Conservation (phyloP, 352 stramenopile genomes). For the Blastocystis sp. region DNA sequence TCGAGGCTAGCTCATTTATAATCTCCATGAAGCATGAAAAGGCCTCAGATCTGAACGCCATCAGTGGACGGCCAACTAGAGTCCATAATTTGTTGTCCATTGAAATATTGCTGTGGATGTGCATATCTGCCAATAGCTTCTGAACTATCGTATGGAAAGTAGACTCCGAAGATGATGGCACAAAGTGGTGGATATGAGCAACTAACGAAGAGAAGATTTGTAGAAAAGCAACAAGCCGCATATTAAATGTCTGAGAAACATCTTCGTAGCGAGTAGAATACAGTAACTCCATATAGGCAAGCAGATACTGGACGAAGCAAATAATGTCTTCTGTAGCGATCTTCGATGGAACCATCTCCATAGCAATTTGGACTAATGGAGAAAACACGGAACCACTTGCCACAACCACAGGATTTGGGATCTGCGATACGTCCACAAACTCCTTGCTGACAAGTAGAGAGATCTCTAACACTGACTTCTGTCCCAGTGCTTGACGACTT, state of each 20-base stretch:
- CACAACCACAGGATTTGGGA: background rate
- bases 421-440: conserved; percentile 6
- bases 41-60: background rate
- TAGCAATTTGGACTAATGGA: background rate
- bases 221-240: conserved; percentile 15
- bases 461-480: conserved; percentile 15
- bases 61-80: conserved; percentile 2
- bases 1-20: background rate
- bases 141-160: background rate
- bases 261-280: background rate
- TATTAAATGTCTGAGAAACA: background rate
- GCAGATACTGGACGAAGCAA: background rate
- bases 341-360: background rate
- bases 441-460: background rate
- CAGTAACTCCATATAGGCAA: background rate
- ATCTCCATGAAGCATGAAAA: conserved; percentile 4
- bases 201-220: background rate
- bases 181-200: background rate
- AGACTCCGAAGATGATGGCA: background rate
- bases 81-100: conserved; percentile 55
- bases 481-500: background rate
- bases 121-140: background rate
- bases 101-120: conserved; percentile 25
- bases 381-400: background rate
- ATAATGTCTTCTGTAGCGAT: background rate